A percentile compares a stretch with the other conserved stretches of the same genome.
Conservation (phyloP, 768 basidiomycete genomes). For the Kwoniella dendrophila region DNA sequence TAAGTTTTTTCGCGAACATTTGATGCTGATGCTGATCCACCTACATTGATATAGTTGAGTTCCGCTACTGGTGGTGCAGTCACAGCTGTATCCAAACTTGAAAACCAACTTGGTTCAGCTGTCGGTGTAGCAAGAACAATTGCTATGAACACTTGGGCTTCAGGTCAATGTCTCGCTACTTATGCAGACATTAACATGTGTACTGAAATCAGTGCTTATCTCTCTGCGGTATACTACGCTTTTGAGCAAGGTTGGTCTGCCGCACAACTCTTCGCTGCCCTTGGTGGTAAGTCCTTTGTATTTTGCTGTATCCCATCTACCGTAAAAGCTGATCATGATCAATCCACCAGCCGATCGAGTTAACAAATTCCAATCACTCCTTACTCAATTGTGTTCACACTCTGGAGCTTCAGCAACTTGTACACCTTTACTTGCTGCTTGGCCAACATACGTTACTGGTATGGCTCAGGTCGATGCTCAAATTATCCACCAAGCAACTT, state of each 20-base stretch:
- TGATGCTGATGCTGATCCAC: neutral
- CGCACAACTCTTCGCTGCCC: slow-evolving; percentile 28
- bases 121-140: slow-evolving; percentile 20
- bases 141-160: slow-evolving; percentile 24
- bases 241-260: slow-evolving; percentile 29
- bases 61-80: slow-evolving; percentile 23
- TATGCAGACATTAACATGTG: slow-evolving; percentile 23
- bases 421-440: slow-evolving; percentile 22
- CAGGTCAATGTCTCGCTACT: slow-evolving; percentile 16
- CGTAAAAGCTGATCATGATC: neutral
- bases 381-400: slow-evolving; percentile 15
- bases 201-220: slow-evolving; percentile 24
- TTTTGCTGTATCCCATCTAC: neutral
- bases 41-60: slow-evolving; percentile 7
- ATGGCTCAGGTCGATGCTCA: slow-evolving; percentile 9
- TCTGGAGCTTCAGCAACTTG: slow-evolving; percentile 15
- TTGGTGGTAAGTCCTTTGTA: slow-evolving; percentile 17
- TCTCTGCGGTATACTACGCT: slow-evolving; percentile 29
- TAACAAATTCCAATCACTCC: slow-evolving; percentile 18
- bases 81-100: slow-evolving; percentile 12
- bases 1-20: slow-evolving; percentile 1
- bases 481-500: slow-evolving; percentile 6
- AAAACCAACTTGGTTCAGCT: slow-evolving; percentile 13
- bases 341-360: slow-evolving; percentile 17
- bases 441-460: slow-evolving; percentile 18